phyloP scores from a whole-genome alignment of 1,284 basidiomycete species.

The Pseudozyma hubeiensis region DNA sequence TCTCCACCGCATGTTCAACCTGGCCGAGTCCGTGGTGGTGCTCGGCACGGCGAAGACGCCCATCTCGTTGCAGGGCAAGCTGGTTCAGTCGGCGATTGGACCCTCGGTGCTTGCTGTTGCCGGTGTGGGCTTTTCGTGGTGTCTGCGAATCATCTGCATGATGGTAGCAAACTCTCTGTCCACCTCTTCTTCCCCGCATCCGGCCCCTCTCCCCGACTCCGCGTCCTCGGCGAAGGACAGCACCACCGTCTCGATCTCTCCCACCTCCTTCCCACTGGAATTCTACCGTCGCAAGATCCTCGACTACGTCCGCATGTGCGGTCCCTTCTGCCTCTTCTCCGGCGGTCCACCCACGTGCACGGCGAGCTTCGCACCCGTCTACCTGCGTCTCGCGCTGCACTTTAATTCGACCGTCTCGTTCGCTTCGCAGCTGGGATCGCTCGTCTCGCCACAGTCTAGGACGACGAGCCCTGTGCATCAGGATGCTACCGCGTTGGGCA shows the following conservation, averaged over 20 bases:
- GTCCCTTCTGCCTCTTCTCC: slow-evolving; percentile 36
- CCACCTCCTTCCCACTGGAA: slow-evolving; percentile 27
- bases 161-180: slow-evolving; percentile 9
- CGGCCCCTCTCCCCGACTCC: background rate
- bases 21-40: slow-evolving; percentile 38
- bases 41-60: slow-evolving; percentile 46
- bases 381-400: slow-evolving; percentile 34
- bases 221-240: background rate
- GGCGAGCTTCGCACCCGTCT: slow-evolving; percentile 28
- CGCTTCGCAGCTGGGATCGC: slow-evolving; percentile 21
- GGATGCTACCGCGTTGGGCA: slow-evolving; percentile 13
- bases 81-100: slow-evolving; percentile 38
- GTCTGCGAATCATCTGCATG: slow-evolving; percentile 29
- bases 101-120: slow-evolving; percentile 40
- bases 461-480: slow-evolving; percentile 10
- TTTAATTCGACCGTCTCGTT: slow-evolving; percentile 35
- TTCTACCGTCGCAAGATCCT: slow-evolving; percentile 43
- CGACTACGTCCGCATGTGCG: slow-evolving; percentile 50
- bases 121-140: slow-evolving; percentile 39
- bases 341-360: slow-evolving; percentile 18
- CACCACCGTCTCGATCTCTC: background rate
- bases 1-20: slow-evolving; percentile 27
- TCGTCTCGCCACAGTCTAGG: slow-evolving; percentile 17
- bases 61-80: slow-evolving; percentile 38
- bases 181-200: background rate